Conservation (phyloP, 257 asterid species). For the Solanum pinnatisectum region DNA sequence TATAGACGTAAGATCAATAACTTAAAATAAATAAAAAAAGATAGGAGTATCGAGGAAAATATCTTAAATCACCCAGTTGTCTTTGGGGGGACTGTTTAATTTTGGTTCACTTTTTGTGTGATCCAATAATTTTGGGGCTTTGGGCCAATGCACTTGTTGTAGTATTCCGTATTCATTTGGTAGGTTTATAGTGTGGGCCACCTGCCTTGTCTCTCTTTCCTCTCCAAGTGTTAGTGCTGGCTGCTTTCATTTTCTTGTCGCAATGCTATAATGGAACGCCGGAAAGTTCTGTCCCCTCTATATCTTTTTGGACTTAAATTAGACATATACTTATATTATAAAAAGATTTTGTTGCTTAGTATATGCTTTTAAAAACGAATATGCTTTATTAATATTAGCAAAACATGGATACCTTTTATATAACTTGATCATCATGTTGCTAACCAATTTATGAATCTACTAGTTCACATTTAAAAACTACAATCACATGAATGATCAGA, state of each 20-base stretch:
- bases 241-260: slow-evolving; percentile 9
- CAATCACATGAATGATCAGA: too few species aligned
- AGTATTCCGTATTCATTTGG: neutral
- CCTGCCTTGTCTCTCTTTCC: neutral
- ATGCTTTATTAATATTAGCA: neutral
- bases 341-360: neutral
- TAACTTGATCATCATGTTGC: neutral
- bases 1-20: neutral
- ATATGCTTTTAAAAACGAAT: neutral
- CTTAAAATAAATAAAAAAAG: neutral
- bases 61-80: neutral
- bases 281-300: neutral
- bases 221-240: neutral
- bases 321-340: neutral
- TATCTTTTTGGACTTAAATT: neutral
- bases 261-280: neutral
- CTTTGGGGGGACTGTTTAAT: neutral
- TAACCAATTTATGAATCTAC: neutral
- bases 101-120: neutral
- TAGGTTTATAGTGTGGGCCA: neutral
- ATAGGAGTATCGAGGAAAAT: neutral
- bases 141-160: neutral
- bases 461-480: neutral
- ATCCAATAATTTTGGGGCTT: neutral
- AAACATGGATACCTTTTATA: neutral